Evolutionary conservation across 2,329 filamentous ascomycete species (phyloP).

Genomic region (Aspergillus melleus): DNA sequence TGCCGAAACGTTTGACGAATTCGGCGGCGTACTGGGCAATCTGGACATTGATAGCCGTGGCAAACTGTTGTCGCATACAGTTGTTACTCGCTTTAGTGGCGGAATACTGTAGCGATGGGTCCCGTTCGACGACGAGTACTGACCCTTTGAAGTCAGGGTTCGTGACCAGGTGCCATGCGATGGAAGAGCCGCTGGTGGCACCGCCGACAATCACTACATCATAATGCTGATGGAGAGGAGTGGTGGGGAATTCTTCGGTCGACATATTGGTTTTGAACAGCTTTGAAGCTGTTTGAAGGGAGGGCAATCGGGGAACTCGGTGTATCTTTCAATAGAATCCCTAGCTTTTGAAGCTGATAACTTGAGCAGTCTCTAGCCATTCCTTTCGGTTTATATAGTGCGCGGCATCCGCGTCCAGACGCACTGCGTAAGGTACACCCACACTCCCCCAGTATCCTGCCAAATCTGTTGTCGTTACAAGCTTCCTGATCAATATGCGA

Average conservation of each 20-base stretch:
- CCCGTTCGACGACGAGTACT: constrained; percentile 15
- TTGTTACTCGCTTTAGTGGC: constrained; percentile 21
- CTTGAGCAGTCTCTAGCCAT: no score
- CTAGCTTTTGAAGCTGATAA: no score
- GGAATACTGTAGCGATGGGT: constrained; percentile 16
- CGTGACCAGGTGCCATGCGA: constrained; percentile 10
- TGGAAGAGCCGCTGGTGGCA: constrained; percentile 17
- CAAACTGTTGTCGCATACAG: constrained; percentile 22
- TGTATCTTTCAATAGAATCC: no score
- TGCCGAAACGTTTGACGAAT: constrained; percentile 10
- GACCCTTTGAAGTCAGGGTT: constrained; percentile 14
- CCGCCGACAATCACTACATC: constrained; percentile 19
- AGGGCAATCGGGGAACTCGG: no score
- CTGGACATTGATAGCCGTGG: constrained; percentile 17
- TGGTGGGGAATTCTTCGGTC: not conserved
- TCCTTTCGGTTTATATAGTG: no score
- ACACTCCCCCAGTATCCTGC: no score
- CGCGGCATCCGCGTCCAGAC: no score
- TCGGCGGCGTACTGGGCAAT: constrained; percentile 20
- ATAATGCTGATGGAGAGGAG: constrained; percentile 7
- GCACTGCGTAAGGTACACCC: no score
- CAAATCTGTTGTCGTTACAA: no score
- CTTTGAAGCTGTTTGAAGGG: no score
- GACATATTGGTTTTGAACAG: no score
- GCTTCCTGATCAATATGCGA: no score